phyloP scores from a whole-genome alignment of 305 asterid species.

The Fraxinus greggii region DNA sequence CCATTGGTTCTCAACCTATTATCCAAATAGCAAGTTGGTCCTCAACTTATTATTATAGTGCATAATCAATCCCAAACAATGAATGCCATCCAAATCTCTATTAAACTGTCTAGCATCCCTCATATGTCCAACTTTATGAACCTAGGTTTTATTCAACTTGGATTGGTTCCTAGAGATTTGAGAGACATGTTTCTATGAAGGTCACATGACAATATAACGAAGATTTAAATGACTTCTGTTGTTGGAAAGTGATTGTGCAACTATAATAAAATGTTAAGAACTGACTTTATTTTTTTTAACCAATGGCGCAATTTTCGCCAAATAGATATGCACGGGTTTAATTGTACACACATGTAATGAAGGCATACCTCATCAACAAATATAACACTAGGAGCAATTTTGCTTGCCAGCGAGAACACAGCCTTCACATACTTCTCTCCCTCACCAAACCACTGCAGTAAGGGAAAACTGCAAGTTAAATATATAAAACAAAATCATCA shows the following conservation, averaged over 20 bases:
- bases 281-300: not conserved
- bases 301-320: not conserved
- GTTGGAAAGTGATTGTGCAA: not conserved
- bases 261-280: not conserved
- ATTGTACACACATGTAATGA: not conserved
- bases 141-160: not conserved
- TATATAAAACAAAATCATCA: not conserved
- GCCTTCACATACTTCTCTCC: slow-evolving; percentile 35
- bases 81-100: not conserved
- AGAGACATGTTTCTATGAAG: not conserved
- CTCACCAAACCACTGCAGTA: slow-evolving; percentile 37
- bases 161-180: not conserved
- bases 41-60: not conserved
- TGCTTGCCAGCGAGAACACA: slow-evolving; percentile 33
- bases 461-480: not conserved
- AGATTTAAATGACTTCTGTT: not conserved
- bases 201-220: not conserved
- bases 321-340: not conserved
- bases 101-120: not conserved
- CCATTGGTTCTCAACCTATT: not conserved
- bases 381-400: slow-evolving; percentile 33
- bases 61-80: not conserved
- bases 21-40: not conserved
- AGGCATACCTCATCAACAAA: slow-evolving; percentile 33
- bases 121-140: not conserved